These are phyloP conservation scores for Pleurotus sapidus DNA, from an alignment of 768 basidiomycete species.

Conservation along the genomic window DNA sequence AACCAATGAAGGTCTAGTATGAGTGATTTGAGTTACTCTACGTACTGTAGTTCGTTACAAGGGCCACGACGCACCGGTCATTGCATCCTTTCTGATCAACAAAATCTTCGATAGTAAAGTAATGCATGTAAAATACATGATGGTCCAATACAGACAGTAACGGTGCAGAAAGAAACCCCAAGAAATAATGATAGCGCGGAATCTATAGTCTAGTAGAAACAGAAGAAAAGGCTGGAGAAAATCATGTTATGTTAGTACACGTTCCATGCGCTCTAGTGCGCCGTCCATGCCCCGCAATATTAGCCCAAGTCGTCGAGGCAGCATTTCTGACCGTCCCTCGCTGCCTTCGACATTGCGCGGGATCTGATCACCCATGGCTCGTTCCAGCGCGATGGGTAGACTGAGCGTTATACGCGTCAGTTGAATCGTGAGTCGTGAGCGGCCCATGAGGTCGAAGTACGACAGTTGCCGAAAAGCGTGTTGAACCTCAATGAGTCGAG, in stretches of 20 bases:
- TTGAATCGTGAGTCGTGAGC: slow-evolving; percentile 73
- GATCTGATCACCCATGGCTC: slow-evolving; percentile 54
- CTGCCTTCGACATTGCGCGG: slow-evolving; percentile 10
- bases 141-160: background rate
- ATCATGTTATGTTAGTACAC: slow-evolving; percentile 34
- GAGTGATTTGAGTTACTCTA: too few species aligned
- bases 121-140: background rate
- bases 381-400: slow-evolving; percentile 72
- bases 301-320: slow-evolving; percentile 57
- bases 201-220: background rate
- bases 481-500: slow-evolving; percentile 81
- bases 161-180: background rate
- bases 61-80: background rate
- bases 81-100: background rate
- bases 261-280: slow-evolving; percentile 67
- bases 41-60: background rate
- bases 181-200: background rate
- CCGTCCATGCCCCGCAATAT: slow-evolving; percentile 62
- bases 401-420: slow-evolving; percentile 75
- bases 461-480: slow-evolving; percentile 71
- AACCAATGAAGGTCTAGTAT: too few species aligned
- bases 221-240: background rate
- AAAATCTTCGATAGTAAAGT: background rate
- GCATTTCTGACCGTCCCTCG: slow-evolving; percentile 24
- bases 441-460: slow-evolving; percentile 74